These are phyloP conservation scores for Hirschfeldia incana DNA, from an alignment of 345 rosid genomes.

Conservation along the genomic window DNA sequence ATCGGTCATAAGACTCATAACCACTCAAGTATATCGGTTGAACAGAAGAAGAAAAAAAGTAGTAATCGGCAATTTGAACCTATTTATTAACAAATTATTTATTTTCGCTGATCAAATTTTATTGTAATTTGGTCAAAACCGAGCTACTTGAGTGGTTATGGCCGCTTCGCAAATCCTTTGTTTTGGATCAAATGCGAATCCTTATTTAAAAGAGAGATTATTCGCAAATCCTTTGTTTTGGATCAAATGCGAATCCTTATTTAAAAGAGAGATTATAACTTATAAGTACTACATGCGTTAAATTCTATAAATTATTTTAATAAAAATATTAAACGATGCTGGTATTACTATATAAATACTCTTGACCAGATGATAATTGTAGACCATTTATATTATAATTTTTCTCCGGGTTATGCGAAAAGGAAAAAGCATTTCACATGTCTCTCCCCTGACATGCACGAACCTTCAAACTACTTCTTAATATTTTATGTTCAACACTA, in stretches of 20 bases:
- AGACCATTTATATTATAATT: constrained; percentile 2
- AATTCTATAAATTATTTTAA: too few species aligned
- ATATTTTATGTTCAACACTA: constrained; percentile 14
- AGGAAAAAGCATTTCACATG: constrained; percentile 32
- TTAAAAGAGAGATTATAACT: not conserved
- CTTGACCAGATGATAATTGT: not conserved
- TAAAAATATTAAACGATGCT: not conserved
- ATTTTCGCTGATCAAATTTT: not conserved
- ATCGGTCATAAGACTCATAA: too few species aligned
- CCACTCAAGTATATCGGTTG: too few species aligned
- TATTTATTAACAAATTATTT: not conserved
- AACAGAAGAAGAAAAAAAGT: not conserved
- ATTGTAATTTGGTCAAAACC: not conserved
- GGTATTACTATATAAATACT: not conserved
- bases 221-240: too few species aligned
- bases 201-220: not conserved
- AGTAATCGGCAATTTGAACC: not conserved
- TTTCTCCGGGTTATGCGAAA: constrained; percentile 32
- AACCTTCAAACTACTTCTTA: constrained; percentile 26
- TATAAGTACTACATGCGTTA: not conserved
- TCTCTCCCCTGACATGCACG: constrained; percentile 40
- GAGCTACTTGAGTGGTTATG: not conserved
- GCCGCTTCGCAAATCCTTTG: not conserved
- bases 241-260: not conserved
- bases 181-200: not conserved